phyloP scores from a whole-genome alignment of 1,284 basidiomycete genomes.

The Cryptococcus deneoformans region DNA sequence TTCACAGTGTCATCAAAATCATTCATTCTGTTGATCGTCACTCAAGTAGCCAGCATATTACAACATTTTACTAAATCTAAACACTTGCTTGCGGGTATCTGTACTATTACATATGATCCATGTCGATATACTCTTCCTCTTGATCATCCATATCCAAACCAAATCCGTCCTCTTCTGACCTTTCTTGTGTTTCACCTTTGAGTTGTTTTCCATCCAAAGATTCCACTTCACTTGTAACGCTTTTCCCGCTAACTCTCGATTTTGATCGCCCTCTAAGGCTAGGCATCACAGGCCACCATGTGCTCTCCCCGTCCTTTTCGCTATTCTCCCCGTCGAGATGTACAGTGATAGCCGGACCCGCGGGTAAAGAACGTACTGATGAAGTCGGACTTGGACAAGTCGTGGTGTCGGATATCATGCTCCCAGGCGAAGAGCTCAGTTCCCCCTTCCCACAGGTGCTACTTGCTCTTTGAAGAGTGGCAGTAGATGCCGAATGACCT shows the following conservation, averaged over 20 bases:
- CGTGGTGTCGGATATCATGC: slow-evolving; percentile 13
- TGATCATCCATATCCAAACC: slow-evolving; percentile 7
- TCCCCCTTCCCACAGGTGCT: neutral
- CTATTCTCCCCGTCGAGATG: neutral
- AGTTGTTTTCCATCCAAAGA: too few species aligned
- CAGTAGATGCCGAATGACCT: neutral
- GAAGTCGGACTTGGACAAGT: slow-evolving; percentile 15
- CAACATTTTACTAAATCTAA: neutral
- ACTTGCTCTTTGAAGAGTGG: neutral
- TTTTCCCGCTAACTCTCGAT: too few species aligned
- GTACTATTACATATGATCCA: slow-evolving; percentile 18
- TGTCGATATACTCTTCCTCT: slow-evolving; percentile 20
- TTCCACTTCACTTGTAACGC: neutral
- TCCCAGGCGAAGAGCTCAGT: slow-evolving; percentile 17
- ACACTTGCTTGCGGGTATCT: neutral
- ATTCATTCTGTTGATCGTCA: too few species aligned
- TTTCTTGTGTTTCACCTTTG: neutral
- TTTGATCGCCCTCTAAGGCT: slow-evolving; percentile 1
- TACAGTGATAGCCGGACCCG: neutral
- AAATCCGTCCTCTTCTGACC: neutral
- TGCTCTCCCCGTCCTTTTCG: neutral
- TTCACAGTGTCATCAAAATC: too few species aligned
- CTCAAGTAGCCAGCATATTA: too few species aligned
- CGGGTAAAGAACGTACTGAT: slow-evolving; percentile 13
- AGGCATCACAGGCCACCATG: slow-evolving; percentile 6